These are phyloP conservation scores for Entomortierella parvispora DNA, from an alignment of 192 early-diverging fungal genomes.

Conservation along the genomic window DNA sequence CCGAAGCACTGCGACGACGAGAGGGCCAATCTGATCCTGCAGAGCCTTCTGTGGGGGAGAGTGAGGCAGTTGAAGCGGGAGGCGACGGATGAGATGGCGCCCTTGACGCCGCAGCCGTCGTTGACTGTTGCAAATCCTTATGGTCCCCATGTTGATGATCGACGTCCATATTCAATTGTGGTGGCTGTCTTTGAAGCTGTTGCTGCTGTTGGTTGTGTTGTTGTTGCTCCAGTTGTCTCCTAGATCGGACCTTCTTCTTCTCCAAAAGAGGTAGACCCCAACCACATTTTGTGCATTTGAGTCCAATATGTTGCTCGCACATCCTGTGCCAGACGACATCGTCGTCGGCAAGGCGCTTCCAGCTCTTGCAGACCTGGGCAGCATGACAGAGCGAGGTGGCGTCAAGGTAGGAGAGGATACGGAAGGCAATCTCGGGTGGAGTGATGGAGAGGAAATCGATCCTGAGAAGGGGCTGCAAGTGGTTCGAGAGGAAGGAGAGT, in stretches of 20 bases:
- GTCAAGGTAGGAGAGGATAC: constrained; percentile 92
- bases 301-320: constrained; percentile 98
- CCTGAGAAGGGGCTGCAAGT: constrained; percentile 75
- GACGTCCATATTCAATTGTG: background rate
- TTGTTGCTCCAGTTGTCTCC: constrained; percentile 23
- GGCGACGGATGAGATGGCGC: constrained; percentile 30
- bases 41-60: constrained; percentile 38
- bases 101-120: background rate
- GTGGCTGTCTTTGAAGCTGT: background rate
- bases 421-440: constrained; percentile 84
- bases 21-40: constrained; percentile 22
- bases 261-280: constrained; percentile 95
- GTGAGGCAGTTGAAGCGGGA: constrained; percentile 30
- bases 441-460: constrained; percentile 85
- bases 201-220: constrained; percentile 21
- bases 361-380: constrained; percentile 85
- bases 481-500: constrained; percentile 82
- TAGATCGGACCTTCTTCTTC: constrained; percentile 62
- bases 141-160: constrained; percentile 20
- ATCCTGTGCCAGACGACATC: constrained; percentile 96
- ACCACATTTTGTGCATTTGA: constrained; percentile 94
- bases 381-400: constrained; percentile 90
- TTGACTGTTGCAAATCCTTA: background rate
- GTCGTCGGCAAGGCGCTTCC: constrained; percentile 89
- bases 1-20: constrained; percentile 26